These are phyloP conservation scores for Metarhizium humberi DNA, from an alignment of 2,329 filamentous ascomycete species.

Conservation along the genomic window DNA sequence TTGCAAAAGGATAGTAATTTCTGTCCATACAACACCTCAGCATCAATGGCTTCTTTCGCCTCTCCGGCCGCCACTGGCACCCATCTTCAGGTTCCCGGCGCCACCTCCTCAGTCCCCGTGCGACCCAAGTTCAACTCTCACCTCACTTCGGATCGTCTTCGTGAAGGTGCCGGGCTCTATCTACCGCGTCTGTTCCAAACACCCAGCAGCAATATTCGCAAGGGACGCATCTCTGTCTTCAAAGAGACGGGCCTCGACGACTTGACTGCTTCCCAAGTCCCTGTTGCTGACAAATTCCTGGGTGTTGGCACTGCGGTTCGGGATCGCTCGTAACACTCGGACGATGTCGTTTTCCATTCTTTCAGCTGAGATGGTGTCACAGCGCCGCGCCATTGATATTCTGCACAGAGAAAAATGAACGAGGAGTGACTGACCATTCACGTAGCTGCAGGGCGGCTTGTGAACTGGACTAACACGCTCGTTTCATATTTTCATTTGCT, in stretches of 20 bases:
- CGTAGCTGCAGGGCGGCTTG: background rate
- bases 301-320: background rate
- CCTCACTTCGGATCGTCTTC: conserved; percentile 40
- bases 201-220: conserved; percentile 32
- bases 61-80: background rate
- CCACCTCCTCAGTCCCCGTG: conserved; percentile 8
- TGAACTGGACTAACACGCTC: background rate
- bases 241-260: conserved; percentile 39
- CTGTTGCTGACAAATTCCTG: background rate
- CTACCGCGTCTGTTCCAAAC: conserved; percentile 30
- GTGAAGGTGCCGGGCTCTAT: conserved; percentile 33
- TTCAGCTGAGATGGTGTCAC: background rate
- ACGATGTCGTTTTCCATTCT: background rate
- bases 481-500: background rate
- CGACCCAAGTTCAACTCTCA: conserved; percentile 43
- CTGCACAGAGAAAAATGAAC: background rate
- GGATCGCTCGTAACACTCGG: background rate
- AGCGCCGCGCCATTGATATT: background rate
- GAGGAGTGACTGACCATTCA: background rate
- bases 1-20: background rate
- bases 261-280: background rate
- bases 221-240: conserved; percentile 42
- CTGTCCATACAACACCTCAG: background rate
- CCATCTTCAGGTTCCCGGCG: conserved; percentile 2
- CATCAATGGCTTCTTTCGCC: conserved; percentile 1